Percentiles rank a stretch among this genome's conserved stretches.
phyloP scores from a whole-genome alignment of 495 filamentous ascomycete species.

The Aspergillus homomorphus region DNA sequence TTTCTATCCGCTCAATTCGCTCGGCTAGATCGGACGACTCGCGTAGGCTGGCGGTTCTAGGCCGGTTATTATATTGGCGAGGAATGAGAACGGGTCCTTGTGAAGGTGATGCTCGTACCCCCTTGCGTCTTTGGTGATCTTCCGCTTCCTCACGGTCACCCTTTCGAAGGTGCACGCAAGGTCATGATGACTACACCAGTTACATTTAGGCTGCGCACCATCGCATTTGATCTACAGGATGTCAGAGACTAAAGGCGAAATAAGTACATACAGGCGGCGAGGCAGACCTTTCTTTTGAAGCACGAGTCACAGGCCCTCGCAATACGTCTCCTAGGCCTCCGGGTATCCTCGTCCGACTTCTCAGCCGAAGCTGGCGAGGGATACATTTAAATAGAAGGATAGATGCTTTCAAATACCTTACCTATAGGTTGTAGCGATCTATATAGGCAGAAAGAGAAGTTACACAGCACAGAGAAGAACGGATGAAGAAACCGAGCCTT shows the following conservation, averaged over 20 bases:
- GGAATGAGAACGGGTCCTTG: background rate
- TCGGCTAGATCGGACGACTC: constrained; percentile 33
- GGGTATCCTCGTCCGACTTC: constrained; percentile 20
- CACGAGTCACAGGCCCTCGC: constrained; percentile 50
- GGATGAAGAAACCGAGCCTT: background rate
- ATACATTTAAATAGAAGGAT: constrained; percentile 13
- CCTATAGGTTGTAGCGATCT: background rate
- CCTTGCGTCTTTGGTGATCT: constrained; percentile 20
- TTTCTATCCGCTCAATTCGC: constrained; percentile 42
- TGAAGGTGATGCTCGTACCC: constrained; percentile 17
- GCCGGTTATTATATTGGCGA: background rate
- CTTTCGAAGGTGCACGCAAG: constrained; percentile 48
- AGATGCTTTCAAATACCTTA: background rate
- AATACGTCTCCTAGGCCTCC: constrained; percentile 26
- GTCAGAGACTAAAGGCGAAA: background rate
- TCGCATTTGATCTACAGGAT: constrained; percentile 52
- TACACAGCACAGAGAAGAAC: background rate
- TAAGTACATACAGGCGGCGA: background rate
- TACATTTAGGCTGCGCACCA: constrained; percentile 39
- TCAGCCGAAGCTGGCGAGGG: constrained; percentile 21
- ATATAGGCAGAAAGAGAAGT: background rate
- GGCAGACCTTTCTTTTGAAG: constrained; percentile 45
- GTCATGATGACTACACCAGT: constrained; percentile 54
- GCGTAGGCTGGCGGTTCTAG: constrained; percentile 18
- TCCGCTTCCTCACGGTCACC: constrained; percentile 34